Conservation (phyloP, 2,329 filamentous ascomycete genomes). For the Onygenales sp. region DNA sequence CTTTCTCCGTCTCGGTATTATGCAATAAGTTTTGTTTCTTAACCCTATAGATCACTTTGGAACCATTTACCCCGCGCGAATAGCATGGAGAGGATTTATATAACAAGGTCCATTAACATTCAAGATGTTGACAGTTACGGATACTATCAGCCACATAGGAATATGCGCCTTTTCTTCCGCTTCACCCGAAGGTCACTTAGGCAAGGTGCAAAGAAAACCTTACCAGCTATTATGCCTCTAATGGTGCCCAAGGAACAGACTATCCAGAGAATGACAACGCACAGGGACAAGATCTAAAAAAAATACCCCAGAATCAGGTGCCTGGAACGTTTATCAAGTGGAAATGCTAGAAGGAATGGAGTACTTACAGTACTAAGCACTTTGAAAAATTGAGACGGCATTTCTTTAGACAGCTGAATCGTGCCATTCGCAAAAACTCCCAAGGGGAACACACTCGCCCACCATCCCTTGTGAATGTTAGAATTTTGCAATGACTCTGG, state of each 20-base stretch:
- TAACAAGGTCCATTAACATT: too few species aligned
- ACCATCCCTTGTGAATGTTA: constrained; percentile 38
- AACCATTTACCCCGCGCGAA: too few species aligned
- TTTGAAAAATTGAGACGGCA: constrained; percentile 47
- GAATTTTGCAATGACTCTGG: too few species aligned
- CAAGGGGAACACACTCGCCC: constrained; percentile 51
- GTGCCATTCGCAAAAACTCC: constrained; percentile 46
- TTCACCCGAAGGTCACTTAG: constrained; percentile 17
- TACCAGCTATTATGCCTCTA: constrained; percentile 38
- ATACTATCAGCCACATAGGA: not conserved
- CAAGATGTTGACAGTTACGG: too few species aligned
- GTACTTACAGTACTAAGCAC: constrained; percentile 42
- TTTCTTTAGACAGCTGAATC: constrained; percentile 36
- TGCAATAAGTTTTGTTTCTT: too few species aligned
- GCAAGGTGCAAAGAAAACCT: constrained; percentile 48
- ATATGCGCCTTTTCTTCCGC: not conserved
- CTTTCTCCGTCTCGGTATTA: too few species aligned
- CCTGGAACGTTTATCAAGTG: not conserved
- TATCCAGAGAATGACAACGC: constrained; percentile 47
- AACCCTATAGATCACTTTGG: too few species aligned
- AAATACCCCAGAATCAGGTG: not conserved
- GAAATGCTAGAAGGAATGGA: not conserved
- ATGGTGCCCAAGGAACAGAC: constrained; percentile 43
- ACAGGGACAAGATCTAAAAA: constrained; percentile 37
- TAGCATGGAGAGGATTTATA: too few species aligned